Percentiles rank a stretch among this genome's conserved stretches.
Evolutionary conservation across 139 green algal genomes (phyloP).

Genomic region (Asterochloris sp.): DNA sequence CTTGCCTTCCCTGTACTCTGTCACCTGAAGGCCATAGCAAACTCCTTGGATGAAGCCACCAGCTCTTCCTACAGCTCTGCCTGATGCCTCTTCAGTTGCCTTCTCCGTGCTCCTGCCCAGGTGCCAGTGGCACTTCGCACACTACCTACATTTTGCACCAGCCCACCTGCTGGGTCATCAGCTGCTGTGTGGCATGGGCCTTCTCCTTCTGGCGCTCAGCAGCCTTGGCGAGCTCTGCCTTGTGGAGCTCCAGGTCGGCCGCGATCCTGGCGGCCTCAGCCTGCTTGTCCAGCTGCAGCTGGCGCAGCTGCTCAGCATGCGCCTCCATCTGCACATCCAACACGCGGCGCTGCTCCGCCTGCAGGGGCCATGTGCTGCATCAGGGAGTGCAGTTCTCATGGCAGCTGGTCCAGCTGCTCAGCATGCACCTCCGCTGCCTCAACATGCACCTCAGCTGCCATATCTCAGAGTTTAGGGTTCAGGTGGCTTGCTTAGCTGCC

Average conservation of each 20-base stretch:
- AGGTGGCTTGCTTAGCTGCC: not conserved
- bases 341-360: not conserved
- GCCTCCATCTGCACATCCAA: not conserved
- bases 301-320: not conserved
- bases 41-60: not conserved
- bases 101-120: not conserved
- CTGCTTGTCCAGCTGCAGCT: slow-evolving; percentile 10
- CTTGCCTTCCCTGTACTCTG: slow-evolving; percentile 4
- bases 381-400: not conserved
- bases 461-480: not conserved
- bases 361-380: not conserved
- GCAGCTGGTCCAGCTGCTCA: not conserved
- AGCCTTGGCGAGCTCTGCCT: not conserved
- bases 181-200: not conserved
- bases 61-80: not conserved
- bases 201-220: not conserved
- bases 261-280: not conserved
- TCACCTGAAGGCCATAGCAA: not conserved
- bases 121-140: not conserved
- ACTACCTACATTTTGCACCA: not conserved
- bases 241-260: not conserved
- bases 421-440: not conserved
- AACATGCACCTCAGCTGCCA: not conserved
- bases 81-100: not conserved
- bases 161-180: slow-evolving; percentile 6